phyloP scores from a whole-genome alignment of 805 yeast genomes.

The Hanseniaspora valbyensis region DNA sequence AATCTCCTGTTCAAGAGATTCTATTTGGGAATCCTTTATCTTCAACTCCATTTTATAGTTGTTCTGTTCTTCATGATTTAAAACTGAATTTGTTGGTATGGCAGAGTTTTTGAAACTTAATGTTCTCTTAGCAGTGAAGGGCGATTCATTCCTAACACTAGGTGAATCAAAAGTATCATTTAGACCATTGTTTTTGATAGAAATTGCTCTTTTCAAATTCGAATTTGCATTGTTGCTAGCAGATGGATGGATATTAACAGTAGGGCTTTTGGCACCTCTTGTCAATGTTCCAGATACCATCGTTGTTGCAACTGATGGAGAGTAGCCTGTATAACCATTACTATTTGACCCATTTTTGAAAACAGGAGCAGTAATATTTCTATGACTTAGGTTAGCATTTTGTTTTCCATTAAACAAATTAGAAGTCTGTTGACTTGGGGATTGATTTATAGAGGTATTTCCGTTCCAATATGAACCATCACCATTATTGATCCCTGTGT shows the following conservation, averaged over 20 bases:
- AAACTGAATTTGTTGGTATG: conserved; percentile 4
- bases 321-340: conserved; percentile 5
- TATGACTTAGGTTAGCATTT: neutral
- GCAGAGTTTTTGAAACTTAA: neutral
- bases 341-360: neutral
- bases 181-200: conserved; percentile 6
- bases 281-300: neutral
- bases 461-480: conserved; percentile 7
- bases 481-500: neutral
- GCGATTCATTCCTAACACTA: neutral
- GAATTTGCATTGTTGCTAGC: neutral
- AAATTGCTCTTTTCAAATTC: conserved; percentile 8
- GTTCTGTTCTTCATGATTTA: conserved; percentile 27
- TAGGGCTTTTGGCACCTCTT: conserved; percentile 7
- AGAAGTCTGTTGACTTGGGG: neutral
- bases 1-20: conserved; percentile 37
- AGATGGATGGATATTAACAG: neutral
- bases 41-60: conserved; percentile 40
- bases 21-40: conserved; percentile 44
- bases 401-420: neutral
- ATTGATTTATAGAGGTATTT: neutral
- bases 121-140: neutral
- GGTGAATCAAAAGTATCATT: neutral
- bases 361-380: conserved; percentile 14
- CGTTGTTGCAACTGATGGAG: conserved; percentile 3